Evolutionary conservation across 2,329 filamentous ascomycete genomes (phyloP), one percentile per base, ranked within the genome.

Genomic region (Botrytis deweyae): DNA sequence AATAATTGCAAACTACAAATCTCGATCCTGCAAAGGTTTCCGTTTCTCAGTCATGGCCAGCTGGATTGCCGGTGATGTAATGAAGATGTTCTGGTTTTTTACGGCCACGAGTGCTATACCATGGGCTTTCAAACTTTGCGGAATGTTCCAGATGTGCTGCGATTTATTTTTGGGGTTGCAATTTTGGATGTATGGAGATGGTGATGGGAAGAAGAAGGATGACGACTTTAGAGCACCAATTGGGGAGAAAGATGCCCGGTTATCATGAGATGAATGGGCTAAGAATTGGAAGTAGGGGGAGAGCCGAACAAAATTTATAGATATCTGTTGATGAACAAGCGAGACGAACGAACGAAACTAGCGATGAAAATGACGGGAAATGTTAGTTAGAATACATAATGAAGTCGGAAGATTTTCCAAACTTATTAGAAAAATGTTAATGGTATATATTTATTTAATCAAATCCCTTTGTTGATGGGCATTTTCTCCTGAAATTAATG

Each of bases 1-100:
- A 82, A 90, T 96, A 44, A 80, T 93, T 67, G 84, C 92, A 62
- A 96, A 96, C 81, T 85, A 88, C 76, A 87, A 88, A 49, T 87
- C 88, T 7, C 86, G 87, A 74, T 93, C 92, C 2, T 94, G 91
- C 84, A 91, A 90, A 81, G 93, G 93, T 9, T 94, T 97, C 83
- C 88, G 93, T 25, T 80, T 94, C 18, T 93, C 91, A 10, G 90
- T 97, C 7, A 84, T 96, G 74, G 88, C 86, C 42, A 94, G 91
- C 81, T 97, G 93, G 93, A 84, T 97, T 71, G 84, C 91, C 4
- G 93, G 93, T 75, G 93, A 97, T 82, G 86, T 88, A 14, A 94
- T 96, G 90, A 97, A 97, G 86, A 92, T 95, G 87, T 92, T 94
- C 79, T 92, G 90, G 90, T 96, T 95, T 84, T 92, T 95, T 75